Percentiles rank a stretch among this genome's conserved stretches.
Conservation (phyloP, 345 rosid genomes). For the Corchorus capsularis region DNA sequence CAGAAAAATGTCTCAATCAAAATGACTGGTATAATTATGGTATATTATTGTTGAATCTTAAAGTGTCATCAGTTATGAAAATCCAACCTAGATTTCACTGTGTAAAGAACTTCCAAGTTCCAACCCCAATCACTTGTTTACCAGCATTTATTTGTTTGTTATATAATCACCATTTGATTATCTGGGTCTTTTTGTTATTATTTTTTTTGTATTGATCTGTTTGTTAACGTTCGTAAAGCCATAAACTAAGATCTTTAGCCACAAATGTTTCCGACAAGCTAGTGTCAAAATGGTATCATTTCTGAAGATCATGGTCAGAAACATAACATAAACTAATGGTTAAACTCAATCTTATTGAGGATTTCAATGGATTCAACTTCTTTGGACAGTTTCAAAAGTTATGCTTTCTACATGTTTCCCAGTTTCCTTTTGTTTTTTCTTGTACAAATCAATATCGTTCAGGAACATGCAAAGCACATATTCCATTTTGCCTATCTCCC, state of each 20-base stretch:
- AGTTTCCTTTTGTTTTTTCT: background rate
- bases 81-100: no score
- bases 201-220: background rate
- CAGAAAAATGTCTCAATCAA: no score
- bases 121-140: background rate
- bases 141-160: background rate
- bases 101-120: no score
- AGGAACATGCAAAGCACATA: background rate
- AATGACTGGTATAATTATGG: no score
- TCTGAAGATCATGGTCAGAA: background rate
- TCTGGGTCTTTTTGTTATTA: background rate
- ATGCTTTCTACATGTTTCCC: background rate
- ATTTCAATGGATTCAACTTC: background rate
- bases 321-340: background rate
- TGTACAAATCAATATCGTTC: background rate
- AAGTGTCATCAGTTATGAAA: no score
- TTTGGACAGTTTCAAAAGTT: constrained; percentile 5
- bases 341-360: background rate
- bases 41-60: no score
- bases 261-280: background rate
- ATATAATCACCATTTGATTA: background rate
- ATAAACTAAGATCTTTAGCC: background rate
- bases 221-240: background rate
- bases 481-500: background rate
- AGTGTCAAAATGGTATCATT: background rate